Evolutionary conservation across 192 early-diverging fungal genomes (phyloP), one percentile per base, ranked within the genome.

Genomic region (Haplosporangium gracile): DNA sequence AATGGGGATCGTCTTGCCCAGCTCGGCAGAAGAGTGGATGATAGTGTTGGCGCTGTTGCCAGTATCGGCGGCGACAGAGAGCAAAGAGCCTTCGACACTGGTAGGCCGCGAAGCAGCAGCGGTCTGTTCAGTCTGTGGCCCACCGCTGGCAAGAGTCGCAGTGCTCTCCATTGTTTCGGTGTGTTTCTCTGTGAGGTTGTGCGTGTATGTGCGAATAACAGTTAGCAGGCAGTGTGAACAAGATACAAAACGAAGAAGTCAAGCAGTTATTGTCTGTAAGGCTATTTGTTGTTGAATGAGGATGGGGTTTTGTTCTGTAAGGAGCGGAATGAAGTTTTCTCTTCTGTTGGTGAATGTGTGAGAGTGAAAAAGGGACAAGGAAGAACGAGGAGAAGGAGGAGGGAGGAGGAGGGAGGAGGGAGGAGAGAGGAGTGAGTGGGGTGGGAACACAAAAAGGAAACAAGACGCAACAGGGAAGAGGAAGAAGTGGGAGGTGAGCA

Each of bases 1-100:
- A 4, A n/a, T 34, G 4, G 45, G 26, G 24, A 74, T 20, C n/a
- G 77, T 2, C 24, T 84, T 79, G 51, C 20, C 22, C 36, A 79
- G 49, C 7, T 73, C 69, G 6, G 60, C 60, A 65, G 60, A 32
- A 32, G 60, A 65, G 60, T 65, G 60, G 13, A 29, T 10, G 11
- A 29, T 75, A 45, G 26, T 42, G 65, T 32, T 72, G 16, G 22
- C 57, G 55, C 18, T 72, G 24, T 36, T 72, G 43, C 5, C 18
- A 16, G 22, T 40, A 18, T 29, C 39, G 34, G 9, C 69, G 57
- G n/a, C 51, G 5, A 39, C 45, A 39, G 43, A 6, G 22, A 32
- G 47, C 53, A 45, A 29, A 3, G 34, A 22, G 18, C 51, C 40
- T 43, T 51, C 29, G 8, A 43, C 32, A 53, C 51, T 51, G 26